These are phyloP conservation scores for Tolypocladium endophyticum DNA, from an alignment of 2,329 filamentous ascomycete species.

Conservation along the genomic window DNA sequence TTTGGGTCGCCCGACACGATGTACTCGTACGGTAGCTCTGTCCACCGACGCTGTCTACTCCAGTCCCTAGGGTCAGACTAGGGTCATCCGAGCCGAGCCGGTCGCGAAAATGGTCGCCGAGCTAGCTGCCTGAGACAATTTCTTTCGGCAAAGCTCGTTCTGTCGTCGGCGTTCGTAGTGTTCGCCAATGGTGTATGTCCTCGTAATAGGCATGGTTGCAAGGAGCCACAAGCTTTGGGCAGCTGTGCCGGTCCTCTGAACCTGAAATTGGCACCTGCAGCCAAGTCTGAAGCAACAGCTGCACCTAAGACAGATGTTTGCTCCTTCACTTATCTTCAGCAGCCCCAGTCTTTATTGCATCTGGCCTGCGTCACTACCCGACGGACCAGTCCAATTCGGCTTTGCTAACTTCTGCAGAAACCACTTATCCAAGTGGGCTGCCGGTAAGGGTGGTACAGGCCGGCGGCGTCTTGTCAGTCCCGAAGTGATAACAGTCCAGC, in stretches of 20 bases:
- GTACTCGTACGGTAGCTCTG: background rate
- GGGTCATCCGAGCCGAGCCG: background rate
- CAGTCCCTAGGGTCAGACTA: background rate
- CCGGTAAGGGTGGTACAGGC: conserved; percentile 10
- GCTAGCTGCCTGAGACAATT: background rate
- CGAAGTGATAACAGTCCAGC: background rate
- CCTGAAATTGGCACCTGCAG: background rate
- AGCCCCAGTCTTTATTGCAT: background rate
- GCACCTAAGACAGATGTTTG: background rate
- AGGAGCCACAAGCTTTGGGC: background rate
- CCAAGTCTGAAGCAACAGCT: background rate
- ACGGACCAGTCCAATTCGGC: background rate
- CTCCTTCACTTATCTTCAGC: background rate
- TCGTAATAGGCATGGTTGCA: background rate
- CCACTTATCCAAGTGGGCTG: conserved; percentile 10
- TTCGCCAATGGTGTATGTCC: background rate
- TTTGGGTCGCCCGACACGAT: background rate
- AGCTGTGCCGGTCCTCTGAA: background rate
- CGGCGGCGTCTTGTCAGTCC: conserved; percentile 2
- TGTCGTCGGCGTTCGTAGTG: background rate
- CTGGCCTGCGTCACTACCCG: background rate
- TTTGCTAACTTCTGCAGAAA: background rate
- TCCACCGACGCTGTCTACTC: background rate
- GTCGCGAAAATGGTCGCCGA: background rate
- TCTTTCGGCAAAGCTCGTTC: background rate